Base-by-base conservation (phyloP, 2,329 filamentous ascomycete genomes). In the Diplodia intermedia region DNA sequence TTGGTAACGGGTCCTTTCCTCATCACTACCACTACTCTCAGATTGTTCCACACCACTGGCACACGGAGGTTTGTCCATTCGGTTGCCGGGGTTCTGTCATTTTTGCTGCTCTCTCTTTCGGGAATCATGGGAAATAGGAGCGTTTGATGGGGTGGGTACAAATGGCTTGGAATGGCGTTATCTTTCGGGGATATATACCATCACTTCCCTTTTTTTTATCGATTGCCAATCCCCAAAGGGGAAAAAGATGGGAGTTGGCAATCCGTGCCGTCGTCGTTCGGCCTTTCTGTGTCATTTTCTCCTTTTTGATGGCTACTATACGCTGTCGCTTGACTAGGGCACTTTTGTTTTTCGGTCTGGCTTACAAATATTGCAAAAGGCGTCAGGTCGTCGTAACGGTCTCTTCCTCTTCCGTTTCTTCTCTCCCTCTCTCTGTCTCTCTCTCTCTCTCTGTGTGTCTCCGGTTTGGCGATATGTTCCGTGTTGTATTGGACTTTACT, bases 91-190 rank as follows among this genome's bases (percentile, higher is more conserved):
- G 18, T 47, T 47, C 20, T 23, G 29, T 20, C n/a, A 20, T 36
- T n/a, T 33, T 33, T 20, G 38, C n/a, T 56, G 31, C 33, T 36
- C 33, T 36, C 3, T 12, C 29, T 60, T 43, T 20, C 20, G 36
- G 23, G 6, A 60, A 53, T 29, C 36, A 61, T 36, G 40, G 57
- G 57, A 61, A 61, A 61, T 29, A 61, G 40, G 57, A 61, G 57
- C 57, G 57, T 49, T 36, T 49, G 26, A 29, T 12, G 29, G 53
- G 26, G 11, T 12, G 50, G 50, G 50, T 36, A 9, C 11, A 47
- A 18, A 47, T 47, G 43, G 50, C 23, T 53, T 53, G 50, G 50
- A 20, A 47, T 11, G 50, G 50, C 50, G 50, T 53, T 53, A 11
- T 26, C 31, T 20, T 40, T 38, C 29, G 57, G 38, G 57, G 26